Evolutionary conservation across 1,284 basidiomycete genomes (phyloP), one percentile per base, ranked within the genome.

Genomic region (Rhodotorula sp.): DNA sequence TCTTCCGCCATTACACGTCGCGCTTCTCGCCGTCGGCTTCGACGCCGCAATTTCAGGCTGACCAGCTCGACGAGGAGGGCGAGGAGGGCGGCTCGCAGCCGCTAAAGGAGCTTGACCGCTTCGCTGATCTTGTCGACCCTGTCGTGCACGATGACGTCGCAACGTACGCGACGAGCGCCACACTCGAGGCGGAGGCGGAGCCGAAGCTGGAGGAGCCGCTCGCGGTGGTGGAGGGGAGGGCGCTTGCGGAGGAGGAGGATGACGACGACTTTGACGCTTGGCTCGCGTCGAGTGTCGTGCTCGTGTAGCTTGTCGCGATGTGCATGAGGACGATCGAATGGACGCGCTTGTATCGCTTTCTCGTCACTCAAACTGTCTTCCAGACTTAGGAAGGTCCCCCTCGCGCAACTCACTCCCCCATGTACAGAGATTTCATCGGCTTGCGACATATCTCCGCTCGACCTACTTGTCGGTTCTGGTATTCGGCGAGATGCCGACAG

Each of bases 251-350:
- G 21, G 63, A 57, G 9, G 57, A 59, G 21, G 67, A 69, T 3
- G 67, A 67, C n/a, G 70, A 69, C 54, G 71, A 64, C 9, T 72
- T 72, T 44, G 71, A 69, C 29, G 71, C 61, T 21, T 72, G 71
- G 71, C 46, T 72, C 21, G 61, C 44, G 25, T 17, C 51, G 57
- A 69, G 60, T 39, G 71, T 72, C n/a, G 34, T 67, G 8, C 41
- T 72, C 25, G 58, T 64, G 41, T 63, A 59, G 46, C 46, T 32
- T 44, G 29, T 39, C 2, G 22, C 22, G 50, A 9, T 51, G 13
- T 51, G 48, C 27, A 8, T 19, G 17, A 19, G 44, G 21, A 19
- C 13, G 22, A 13, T 12, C 25, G 48, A 50, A 50, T n/a, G 50
- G 13, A 29, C n/a, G 15, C 50, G 50, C 50, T 29, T 51, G 48